These are phyloP conservation scores for Ceratonia siliqua DNA, from an alignment of 306 rosid genomes.

Conservation along the genomic window DNA sequence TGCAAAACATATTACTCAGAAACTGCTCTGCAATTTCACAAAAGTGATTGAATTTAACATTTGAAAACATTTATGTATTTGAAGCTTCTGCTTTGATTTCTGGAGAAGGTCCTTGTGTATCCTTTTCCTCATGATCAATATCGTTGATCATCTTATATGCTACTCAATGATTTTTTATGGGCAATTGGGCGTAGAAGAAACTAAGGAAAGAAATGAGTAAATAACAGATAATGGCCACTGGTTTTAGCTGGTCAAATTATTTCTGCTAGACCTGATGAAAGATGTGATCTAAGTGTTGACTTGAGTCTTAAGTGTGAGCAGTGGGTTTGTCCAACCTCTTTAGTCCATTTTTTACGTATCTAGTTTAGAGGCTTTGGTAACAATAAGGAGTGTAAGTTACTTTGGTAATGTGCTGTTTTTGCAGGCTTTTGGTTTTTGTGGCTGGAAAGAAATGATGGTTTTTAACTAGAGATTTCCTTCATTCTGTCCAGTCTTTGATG, in stretches of 20 bases:
- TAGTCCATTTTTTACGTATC: too few species aligned
- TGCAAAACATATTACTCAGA: not conserved
- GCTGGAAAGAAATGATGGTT: too few species aligned
- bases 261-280: constrained; percentile 9
- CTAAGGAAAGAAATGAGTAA: not conserved
- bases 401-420: too few species aligned
- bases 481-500: too few species aligned
- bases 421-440: too few species aligned
- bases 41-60: not conserved
- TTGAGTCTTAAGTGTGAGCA: not conserved
- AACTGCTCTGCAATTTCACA: not conserved
- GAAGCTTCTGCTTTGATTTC: constrained; percentile 9
- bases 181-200: not conserved
- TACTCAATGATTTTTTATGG: not conserved
- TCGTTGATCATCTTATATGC: not conserved
- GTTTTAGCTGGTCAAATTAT: constrained; percentile 20
- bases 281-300: not conserved
- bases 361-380: too few species aligned
- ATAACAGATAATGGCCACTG: not conserved
- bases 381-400: too few species aligned
- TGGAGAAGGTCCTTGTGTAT: not conserved
- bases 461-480: too few species aligned
- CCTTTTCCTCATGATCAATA: not conserved
- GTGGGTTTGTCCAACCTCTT: too few species aligned
- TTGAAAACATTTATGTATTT: not conserved